These are phyloP conservation scores for Gamsiella multidivaricata DNA, from an alignment of 192 early-diverging fungal genomes.

Conservation along the genomic window DNA sequence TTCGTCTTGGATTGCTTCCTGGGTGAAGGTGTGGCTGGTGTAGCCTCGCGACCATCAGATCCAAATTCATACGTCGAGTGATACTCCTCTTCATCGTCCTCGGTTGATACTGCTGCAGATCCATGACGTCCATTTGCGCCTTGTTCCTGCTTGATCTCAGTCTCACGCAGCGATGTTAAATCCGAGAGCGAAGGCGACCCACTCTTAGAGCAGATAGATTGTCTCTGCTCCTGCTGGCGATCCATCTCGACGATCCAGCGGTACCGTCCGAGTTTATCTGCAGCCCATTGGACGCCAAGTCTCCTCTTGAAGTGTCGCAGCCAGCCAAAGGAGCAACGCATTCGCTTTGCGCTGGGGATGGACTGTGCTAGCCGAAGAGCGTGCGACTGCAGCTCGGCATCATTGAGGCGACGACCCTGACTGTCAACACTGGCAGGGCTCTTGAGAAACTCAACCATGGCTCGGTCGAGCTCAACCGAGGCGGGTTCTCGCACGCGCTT, in stretches of 20 bases:
- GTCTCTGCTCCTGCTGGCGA: slow-evolving; percentile 2
- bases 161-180: background rate
- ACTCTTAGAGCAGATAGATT: too few species aligned
- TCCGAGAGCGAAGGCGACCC: background rate
- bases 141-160: slow-evolving; percentile 14
- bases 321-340: slow-evolving; percentile 55
- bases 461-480: slow-evolving; percentile 54
- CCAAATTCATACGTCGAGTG: slow-evolving; percentile 39
- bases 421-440: slow-evolving; percentile 44
- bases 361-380: slow-evolving; percentile 44
- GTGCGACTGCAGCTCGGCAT: slow-evolving; percentile 50
- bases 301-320: slow-evolving; percentile 50
- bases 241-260: slow-evolving; percentile 53
- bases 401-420: slow-evolving; percentile 48
- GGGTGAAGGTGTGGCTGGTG: background rate
- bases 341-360: slow-evolving; percentile 49
- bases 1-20: slow-evolving; percentile 12
- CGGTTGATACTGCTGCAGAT: background rate
- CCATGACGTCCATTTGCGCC: background rate
- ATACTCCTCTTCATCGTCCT: slow-evolving; percentile 32
- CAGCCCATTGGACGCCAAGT: slow-evolving; percentile 49
- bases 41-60: background rate
- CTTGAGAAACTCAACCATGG: slow-evolving; percentile 52
- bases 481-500: slow-evolving; percentile 54
- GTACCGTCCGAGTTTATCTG: slow-evolving; percentile 34